These are phyloP conservation scores for Aegilops sharonensis DNA, from an alignment of 176 grass and related monocot genomes.

Conservation along the genomic window DNA sequence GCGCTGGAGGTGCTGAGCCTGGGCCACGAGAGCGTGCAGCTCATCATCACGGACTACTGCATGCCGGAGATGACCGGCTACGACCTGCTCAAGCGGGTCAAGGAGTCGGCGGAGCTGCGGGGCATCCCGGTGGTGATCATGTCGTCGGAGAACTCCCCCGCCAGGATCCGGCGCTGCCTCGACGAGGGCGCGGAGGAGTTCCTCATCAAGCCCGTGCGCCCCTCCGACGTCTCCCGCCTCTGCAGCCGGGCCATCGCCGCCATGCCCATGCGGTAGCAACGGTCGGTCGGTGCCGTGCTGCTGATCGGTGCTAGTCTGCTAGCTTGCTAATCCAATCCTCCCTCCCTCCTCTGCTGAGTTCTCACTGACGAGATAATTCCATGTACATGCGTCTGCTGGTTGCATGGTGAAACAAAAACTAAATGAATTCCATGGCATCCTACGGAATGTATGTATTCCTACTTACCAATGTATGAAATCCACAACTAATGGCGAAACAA, in stretches of 20 bases:
- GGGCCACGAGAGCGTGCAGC: slow-evolving; percentile 35
- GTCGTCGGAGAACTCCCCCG: slow-evolving; percentile 55
- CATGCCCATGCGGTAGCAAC: background rate
- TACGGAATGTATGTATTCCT: background rate
- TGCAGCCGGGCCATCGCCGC: background rate
- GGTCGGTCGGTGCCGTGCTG: too few relatives aligned
- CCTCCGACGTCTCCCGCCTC: slow-evolving; percentile 36
- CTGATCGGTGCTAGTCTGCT: too few relatives aligned
- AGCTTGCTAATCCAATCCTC: background rate
- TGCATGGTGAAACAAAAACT: too few relatives aligned
- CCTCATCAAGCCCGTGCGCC: slow-evolving; percentile 41
- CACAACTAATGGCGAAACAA: background rate
- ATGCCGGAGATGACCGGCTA: slow-evolving; percentile 61
- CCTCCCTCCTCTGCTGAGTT: background rate
- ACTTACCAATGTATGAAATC: background rate
- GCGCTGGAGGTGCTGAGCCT: slow-evolving; percentile 53
- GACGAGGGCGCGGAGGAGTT: slow-evolving; percentile 45
- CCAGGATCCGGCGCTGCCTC: slow-evolving; percentile 47
- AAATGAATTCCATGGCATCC: background rate
- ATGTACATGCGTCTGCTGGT: too few relatives aligned
- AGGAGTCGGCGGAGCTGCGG: slow-evolving; percentile 47
- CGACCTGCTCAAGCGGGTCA: slow-evolving; percentile 52
- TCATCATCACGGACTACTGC: slow-evolving; percentile 53
- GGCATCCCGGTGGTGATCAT: slow-evolving; percentile 61
- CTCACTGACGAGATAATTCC: background rate